Evolutionary conservation across 1,284 basidiomycete species (phyloP), one percentile per base, ranked within the genome.

Genomic region (Coniophora puteana): DNA sequence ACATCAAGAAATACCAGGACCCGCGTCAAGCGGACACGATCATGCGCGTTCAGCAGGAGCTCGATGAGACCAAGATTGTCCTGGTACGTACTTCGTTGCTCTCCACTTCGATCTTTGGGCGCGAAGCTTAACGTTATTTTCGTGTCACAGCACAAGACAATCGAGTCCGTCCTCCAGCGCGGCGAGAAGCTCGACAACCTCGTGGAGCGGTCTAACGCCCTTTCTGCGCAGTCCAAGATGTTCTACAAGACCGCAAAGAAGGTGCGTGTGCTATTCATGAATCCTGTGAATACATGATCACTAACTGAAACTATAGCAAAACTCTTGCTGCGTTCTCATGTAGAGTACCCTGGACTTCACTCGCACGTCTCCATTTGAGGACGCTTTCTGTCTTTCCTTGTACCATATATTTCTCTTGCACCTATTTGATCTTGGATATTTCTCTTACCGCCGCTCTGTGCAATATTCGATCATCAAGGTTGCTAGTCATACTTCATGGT

Each of bases 61-160:
- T 99, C 36, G 96, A 99, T 61, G 96, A 99, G 72, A 99, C 96
- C 7, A 99, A 99, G 84, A 95, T 99, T 52, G 83, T 99, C 26
- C 68, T 97, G 63, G 92, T 93, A 51, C 18, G 45, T 31, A 35
- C 13, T 31, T 24, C 22, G 13, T 20, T 22, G 16, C 23, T 26
- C 27, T 31, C 23, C 20, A 27, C 20, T 35, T 8, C 0, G 12
- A 21, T 14, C 4, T 7, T 16, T 5, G 14, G 25, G 24, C 36
- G 14, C 36, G 35, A 43, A 18, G 43, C 40, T 16, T 26, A n/a
- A 24, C 13, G 33, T 16, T 22, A 4, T 38, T 40, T 21, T 47
- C n/a, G n/a, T n/a, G n/a, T n/a, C n/a, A 34, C 57, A 95, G 90
- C 96, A 99, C 76, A 97, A 99, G 76, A 99, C 96, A 12, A 99